These are phyloP conservation scores for Sporothrix protearum DNA, from an alignment of 2,329 filamentous ascomycete genomes.

Conservation along the genomic window DNA sequence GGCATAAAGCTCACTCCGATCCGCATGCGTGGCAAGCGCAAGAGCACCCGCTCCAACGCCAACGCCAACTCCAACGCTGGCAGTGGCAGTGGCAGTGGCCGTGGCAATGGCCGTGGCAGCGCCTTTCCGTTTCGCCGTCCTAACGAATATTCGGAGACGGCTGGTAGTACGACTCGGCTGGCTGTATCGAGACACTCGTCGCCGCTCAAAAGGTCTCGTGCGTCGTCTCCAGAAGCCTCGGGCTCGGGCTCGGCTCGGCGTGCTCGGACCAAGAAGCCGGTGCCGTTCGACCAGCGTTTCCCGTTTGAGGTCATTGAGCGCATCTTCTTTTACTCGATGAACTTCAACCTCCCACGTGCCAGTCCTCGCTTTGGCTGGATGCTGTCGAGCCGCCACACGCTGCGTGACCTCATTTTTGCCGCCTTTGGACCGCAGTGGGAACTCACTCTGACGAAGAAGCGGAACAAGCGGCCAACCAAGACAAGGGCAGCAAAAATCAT, in stretches of 20 bases:
- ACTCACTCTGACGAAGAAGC: not conserved
- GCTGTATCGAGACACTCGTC: not conserved
- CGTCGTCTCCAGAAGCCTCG: not conserved
- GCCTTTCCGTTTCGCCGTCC: constrained; percentile 31
- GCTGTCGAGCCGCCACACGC: constrained; percentile 42
- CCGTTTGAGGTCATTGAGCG: constrained; percentile 53
- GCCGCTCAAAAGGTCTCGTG: constrained; percentile 5
- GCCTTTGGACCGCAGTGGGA: constrained; percentile 44
- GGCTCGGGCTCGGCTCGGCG: not conserved
- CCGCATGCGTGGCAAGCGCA: constrained; percentile 46
- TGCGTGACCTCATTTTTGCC: constrained; percentile 36
- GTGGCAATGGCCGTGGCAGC: not conserved
- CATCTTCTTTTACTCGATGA: constrained; percentile 51
- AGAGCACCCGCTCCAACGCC: constrained; percentile 22
- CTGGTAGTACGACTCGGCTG: not conserved
- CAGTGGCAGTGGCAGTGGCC: not conserved
- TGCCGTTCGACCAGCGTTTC: constrained; percentile 35
- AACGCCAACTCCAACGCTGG: not conserved
- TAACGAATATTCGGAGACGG: not conserved
- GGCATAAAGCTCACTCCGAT: constrained; percentile 50
- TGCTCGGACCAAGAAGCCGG: not conserved
- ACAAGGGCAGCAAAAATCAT: too few species aligned
- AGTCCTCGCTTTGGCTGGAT: constrained; percentile 45
- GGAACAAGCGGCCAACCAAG: not conserved
- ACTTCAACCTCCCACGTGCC: constrained; percentile 46